Percentiles rank a stretch among this genome's conserved stretches.
phyloP scores from a whole-genome alignment of 805 yeast genomes.

The Barnettozyma salicaria region DNA sequence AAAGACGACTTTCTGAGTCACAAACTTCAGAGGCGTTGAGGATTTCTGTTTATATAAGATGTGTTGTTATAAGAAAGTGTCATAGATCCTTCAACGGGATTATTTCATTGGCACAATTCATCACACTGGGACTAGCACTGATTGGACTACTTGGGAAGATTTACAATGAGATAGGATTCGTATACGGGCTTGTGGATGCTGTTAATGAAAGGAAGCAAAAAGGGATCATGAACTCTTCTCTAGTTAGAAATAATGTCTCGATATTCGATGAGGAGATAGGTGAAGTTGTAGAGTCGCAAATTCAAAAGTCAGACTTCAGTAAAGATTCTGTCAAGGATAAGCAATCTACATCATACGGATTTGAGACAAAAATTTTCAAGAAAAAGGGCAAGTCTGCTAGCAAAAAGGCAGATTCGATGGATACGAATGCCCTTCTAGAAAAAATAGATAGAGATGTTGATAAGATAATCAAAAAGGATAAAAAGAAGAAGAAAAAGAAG shows the following conservation, averaged over 20 bases:
- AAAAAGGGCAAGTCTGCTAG: slow-evolving; percentile 16
- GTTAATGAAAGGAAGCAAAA: slow-evolving; percentile 1
- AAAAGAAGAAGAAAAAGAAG: slow-evolving; percentile 40
- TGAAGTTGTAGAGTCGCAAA: slow-evolving; percentile 24
- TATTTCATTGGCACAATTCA: slow-evolving; percentile 70
- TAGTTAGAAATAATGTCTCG: background rate
- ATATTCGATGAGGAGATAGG: slow-evolving; percentile 30
- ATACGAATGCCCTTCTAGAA: slow-evolving; percentile 10
- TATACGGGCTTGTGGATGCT: slow-evolving; percentile 13
- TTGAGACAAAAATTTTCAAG: background rate
- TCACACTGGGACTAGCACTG: slow-evolving; percentile 64
- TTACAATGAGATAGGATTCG: slow-evolving; percentile 18
- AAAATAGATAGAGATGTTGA: slow-evolving; percentile 10
- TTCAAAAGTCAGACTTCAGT: too few species aligned
- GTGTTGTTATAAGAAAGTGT: slow-evolving; percentile 38
- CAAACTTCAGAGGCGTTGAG: slow-evolving; percentile 18
- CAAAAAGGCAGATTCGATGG: background rate
- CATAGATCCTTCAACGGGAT: slow-evolving; percentile 61
- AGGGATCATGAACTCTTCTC: background rate
- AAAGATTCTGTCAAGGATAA: too few species aligned
- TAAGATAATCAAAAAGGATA: slow-evolving; percentile 5
- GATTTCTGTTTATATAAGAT: slow-evolving; percentile 1
- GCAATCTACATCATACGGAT: too few species aligned
- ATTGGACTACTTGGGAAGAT: slow-evolving; percentile 51
- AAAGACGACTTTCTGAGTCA: background rate